Evolutionary conservation across 495 filamentous ascomycete species (phyloP).

Genomic region (Collariella sp.): DNA sequence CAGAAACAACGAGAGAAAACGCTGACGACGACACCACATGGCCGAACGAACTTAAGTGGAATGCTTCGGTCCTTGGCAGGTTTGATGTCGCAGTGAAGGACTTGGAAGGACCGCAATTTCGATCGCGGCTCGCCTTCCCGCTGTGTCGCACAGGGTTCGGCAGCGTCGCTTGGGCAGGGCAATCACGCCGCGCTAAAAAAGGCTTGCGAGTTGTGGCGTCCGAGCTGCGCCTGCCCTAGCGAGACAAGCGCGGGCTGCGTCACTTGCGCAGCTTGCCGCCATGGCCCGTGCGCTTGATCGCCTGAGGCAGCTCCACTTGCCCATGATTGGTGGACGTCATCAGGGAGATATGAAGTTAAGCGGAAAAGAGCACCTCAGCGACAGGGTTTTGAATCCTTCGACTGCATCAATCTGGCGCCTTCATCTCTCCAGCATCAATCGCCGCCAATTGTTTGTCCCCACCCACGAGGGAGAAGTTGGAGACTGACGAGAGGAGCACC

Average conservation of each 20-base stretch:
- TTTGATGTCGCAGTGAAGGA: not conserved
- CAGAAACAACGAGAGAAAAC: slow-evolving; percentile 4
- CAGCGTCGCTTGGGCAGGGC: not conserved
- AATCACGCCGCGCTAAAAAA: slow-evolving; percentile 8
- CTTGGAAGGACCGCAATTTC: not conserved
- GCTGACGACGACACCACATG: not conserved
- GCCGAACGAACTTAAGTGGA: not conserved
- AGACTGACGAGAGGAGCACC: too few species aligned
- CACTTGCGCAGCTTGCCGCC: slow-evolving; percentile 3
- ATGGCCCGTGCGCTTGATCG: not conserved
- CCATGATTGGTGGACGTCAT: not conserved
- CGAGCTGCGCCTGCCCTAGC: slow-evolving; percentile 21
- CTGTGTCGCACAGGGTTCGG: not conserved
- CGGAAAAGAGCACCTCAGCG: slow-evolving; percentile 9
- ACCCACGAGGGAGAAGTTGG: not conserved
- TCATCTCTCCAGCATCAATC: not conserved
- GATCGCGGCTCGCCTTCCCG: not conserved
- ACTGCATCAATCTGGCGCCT: slow-evolving; percentile 10
- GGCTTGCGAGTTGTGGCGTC: slow-evolving; percentile 18
- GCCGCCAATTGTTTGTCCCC: not conserved
- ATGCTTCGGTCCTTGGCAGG: not conserved
- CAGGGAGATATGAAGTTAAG: slow-evolving; percentile 15
- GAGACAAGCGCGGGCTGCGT: slow-evolving; percentile 14
- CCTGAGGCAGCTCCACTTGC: not conserved
- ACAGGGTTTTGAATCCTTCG: slow-evolving; percentile 22